phyloP scores from a whole-genome alignment of 345 rosid species.

The Camelina laxa region DNA sequence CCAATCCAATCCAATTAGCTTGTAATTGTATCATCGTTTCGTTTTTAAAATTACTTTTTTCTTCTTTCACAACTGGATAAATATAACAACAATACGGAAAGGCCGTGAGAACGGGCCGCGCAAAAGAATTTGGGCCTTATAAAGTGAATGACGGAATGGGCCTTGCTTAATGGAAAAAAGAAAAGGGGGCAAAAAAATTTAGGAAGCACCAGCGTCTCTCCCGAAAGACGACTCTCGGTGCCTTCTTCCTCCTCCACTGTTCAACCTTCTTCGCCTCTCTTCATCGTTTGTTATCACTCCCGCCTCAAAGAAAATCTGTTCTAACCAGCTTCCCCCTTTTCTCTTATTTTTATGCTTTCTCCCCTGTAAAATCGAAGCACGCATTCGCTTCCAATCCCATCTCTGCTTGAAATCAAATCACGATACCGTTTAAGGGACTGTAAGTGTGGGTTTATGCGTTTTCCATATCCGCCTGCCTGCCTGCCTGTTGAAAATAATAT shows the following conservation, averaged over 20 bases:
- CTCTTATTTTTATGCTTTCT: background rate
- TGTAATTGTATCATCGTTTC: background rate
- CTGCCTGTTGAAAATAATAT: background rate
- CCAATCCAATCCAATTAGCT: background rate
- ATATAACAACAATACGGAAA: background rate
- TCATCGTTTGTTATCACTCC: slow-evolving; percentile 1
- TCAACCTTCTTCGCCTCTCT: background rate
- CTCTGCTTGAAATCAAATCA: slow-evolving; percentile 12
- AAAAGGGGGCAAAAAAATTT: background rate
- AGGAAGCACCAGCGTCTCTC: background rate
- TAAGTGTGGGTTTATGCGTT: slow-evolving; percentile 8
- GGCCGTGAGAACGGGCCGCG: background rate
- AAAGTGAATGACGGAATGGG: background rate
- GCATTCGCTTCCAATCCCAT: background rate
- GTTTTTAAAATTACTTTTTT: background rate
- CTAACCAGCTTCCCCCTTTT: background rate
- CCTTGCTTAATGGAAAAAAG: background rate
- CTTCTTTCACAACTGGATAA: background rate
- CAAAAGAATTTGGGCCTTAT: slow-evolving; percentile 22
- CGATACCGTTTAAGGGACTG: background rate
- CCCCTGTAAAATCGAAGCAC: background rate
- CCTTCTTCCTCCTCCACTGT: background rate
- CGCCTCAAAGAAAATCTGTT: background rate
- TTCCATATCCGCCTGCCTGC: background rate
- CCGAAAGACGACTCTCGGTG: background rate